Evolutionary conservation across 2,329 filamentous ascomycete species (phyloP), one percentile per base, ranked within the genome.

Genomic region (Bipolaris zeicola): DNA sequence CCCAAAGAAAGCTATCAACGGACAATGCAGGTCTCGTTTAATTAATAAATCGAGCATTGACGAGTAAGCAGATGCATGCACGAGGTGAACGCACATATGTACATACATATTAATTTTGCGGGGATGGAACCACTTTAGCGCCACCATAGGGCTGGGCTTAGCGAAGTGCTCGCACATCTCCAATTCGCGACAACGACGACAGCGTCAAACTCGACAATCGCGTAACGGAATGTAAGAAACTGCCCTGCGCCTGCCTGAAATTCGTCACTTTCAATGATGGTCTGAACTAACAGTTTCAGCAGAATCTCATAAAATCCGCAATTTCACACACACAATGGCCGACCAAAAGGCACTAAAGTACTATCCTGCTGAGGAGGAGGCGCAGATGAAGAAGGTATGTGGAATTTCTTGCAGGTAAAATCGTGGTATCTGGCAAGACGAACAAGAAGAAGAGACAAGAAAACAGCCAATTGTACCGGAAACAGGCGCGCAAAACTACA

Each of bases 341-440:
- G 68, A 71, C 50, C 69, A 96, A 81, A 96, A 96, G 89, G 93
- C 93, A 76, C 88, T 91, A 84, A 98, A 96, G 85, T 98, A 94
- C 91, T 98, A 98, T 85, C 90, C 92, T 80, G 91, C 92, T 76
- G 90, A 96, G 81, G 94, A 97, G 81, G 91, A 95, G 79, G 79
- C 87, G 79, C 84, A 90, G 82, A 86, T 88, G 78, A 96, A 93
- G 88, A 94, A 96, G 90, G 95, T 98, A 87, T 85, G 92, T 88
- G 22, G 22, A n/a, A 42, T 18, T n/a, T 31, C 28, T 31, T 13
- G 10, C 28, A 13, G 28, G 10, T 13, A 10, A 8, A 42, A n/a
- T 10, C 13, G 20, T 16, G 39, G 20, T 14, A 42, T 5, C 14
- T 42, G 39, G 39, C 14, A 7, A 26, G n/a, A 42, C 10, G 14